Base-by-base conservation (phyloP, 805 yeast species). In the Grigorovia yakushimaensis region DNA sequence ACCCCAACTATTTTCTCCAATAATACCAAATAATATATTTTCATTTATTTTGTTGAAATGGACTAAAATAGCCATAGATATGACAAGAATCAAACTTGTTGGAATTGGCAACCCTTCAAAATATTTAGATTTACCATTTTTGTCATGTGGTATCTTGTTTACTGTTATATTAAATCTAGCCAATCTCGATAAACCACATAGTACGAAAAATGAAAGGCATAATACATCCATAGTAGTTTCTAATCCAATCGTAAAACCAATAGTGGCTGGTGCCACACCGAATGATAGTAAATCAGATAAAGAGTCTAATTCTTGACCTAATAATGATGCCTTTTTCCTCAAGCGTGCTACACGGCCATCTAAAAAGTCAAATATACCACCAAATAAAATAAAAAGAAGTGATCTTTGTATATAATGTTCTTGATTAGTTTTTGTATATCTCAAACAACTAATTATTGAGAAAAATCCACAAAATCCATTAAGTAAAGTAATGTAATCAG, bases 71-170 rank as follows among this genome's bases (percentile, higher is more conserved):
- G 87, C 85, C 88, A 91, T 82, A 35, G 78, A 60, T 1, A 70
- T 71, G 17, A 93, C 96, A 63, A 91, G 73, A 46, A 76, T 69
- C 54, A 93, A 72, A 38, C 94, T 82, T 2, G 95, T 80, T 48
- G 98, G 98, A 53, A 93, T 88, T 9, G 98, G 98, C 46, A 93
- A 77, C 2, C 98, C 98, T 71, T 93, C 98, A 65, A 93, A 93
- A 69, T 82, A 93, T 62, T 84, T 81, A 30, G 93, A 78, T 69
- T 89, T 89, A 17, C 98, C 98, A 18, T 75, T 65, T 47, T 76
- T 70, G 64, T 89, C 97, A 68, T 91, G 91, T 43, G 98, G 98
- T 48, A 93, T 77, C 50, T 86, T 84, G 43, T 89, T 83, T 7
- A 93, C 95, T 1, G 97, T 87, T 46, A 93, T 95, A 59, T 93